phyloP scores from a whole-genome alignment of 75 land plant species.

The Cupressus sempervirens region DNA sequence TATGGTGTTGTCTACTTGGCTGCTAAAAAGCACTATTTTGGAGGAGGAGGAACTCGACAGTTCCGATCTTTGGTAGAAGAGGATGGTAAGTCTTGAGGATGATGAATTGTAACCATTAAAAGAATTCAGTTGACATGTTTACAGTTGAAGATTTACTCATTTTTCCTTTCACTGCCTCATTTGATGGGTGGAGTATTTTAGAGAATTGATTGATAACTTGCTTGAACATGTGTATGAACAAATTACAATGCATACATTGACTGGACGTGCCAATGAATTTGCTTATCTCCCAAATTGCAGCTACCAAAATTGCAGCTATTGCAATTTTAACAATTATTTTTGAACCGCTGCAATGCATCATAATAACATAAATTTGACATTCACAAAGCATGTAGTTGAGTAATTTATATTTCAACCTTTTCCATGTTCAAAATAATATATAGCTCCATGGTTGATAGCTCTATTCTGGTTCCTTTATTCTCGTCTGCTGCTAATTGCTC shows the following conservation, averaged over 20 bases:
- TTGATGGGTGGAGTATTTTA: not conserved
- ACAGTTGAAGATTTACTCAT: not conserved
- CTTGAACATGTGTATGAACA: not conserved
- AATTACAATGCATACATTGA: not conserved
- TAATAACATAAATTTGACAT: not conserved
- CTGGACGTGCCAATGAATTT: not conserved
- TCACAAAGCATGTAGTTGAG: not conserved
- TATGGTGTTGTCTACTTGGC: constrained; percentile 78
- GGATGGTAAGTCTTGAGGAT: constrained; percentile 31
- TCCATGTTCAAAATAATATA: not conserved
- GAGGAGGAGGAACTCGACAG: constrained; percentile 47
- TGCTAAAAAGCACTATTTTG: constrained; percentile 57
- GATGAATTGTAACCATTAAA: not conserved
- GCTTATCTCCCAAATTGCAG: not conserved
- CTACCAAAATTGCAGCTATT: not conserved
- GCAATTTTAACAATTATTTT: no score
- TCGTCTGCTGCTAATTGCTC: not conserved
- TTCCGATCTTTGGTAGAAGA: constrained; percentile 64
- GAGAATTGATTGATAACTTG: not conserved
- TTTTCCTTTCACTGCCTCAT: not conserved
- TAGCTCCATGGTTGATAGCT: not conserved
- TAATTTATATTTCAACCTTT: no score
- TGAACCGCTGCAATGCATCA: not conserved
- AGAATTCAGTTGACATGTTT: not conserved
- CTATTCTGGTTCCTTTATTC: not conserved